Evolutionary conservation across 257 asterid species (phyloP).

Genomic region (Anisodus tanguticus): DNA sequence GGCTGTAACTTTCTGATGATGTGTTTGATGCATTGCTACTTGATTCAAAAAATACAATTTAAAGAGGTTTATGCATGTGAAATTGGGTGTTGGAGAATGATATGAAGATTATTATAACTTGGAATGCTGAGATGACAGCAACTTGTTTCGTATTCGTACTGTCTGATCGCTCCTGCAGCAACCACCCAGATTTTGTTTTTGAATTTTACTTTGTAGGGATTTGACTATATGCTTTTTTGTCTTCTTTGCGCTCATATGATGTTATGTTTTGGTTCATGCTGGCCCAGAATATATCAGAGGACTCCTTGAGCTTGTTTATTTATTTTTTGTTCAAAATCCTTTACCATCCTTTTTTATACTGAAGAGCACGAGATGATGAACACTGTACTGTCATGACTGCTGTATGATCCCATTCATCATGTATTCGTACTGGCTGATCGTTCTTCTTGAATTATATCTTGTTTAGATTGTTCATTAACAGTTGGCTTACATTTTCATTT

Average conservation of each 20-base stretch:
- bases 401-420: not conserved
- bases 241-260: no score
- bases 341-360: not conserved
- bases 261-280: not conserved
- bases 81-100: slow-evolving; percentile 31
- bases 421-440: slow-evolving; percentile 28
- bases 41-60: not conserved
- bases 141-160: not conserved
- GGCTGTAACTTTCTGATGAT: not conserved
- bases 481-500: not conserved
- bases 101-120: slow-evolving; percentile 34
- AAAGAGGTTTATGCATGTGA: not conserved
- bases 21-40: not conserved
- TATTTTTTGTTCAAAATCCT: not conserved
- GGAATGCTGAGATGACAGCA: not conserved
- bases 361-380: slow-evolving; percentile 3
- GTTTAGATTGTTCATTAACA: not conserved
- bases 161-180: not conserved
- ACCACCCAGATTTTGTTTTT: not conserved
- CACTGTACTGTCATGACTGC: not conserved
- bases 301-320: not conserved
- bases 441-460: not conserved
- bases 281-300: no score
- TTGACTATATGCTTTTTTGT: no score
- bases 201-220: no score